Evolutionary conservation across 495 filamentous ascomycete species (phyloP), one percentile per base, ranked within the genome.

Genomic region (Podospora australis): DNA sequence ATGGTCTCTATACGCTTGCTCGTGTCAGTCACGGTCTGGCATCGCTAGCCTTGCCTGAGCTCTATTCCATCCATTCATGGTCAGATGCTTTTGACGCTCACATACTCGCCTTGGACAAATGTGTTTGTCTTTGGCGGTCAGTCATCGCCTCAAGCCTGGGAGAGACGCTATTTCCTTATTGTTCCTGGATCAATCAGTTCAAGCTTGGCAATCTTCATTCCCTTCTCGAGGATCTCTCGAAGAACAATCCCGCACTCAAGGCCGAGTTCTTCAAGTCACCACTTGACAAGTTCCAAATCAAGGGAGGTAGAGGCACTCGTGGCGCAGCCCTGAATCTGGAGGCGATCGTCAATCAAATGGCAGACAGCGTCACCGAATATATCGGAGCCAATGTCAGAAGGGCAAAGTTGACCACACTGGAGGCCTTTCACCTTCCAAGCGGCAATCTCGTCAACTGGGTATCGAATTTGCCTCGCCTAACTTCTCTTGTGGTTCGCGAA

Each of bases 91-190:
- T 49, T 40, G 30, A 53, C 24, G 53, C 52, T 20, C 20, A 46
- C n/a, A 52, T 48, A 11, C 29, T 50, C 21, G 40, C 49, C 16
- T 30, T 51, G 17, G 53, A 50, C 40, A 76, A 74, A 62, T 82
- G 79, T 70, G 72, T 79, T 11, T 68, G 77, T 3, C 64, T 86
- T 28, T 90, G 87, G 87, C 73, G 77, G 25, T 82, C 82, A 4
- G 76, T 89, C 41, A 75, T 86, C 44, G 65, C 80, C 5, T 90
- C 86, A 1, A 80, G 80, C 49, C 44, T 84, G 20, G 77, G 72
- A 8, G 63, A 71, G 51, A 87, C 86, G 0, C 65, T 76, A 23
- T 83, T 78, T 50, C 83, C 83, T 0, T 90, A 91, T 54, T 83
- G 78, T 55, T 70, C 72, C 25, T 88, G 83, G 61, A 75, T 88